Conservation (phyloP, 768 basidiomycete species). For the Suillus ampliporus region DNA sequence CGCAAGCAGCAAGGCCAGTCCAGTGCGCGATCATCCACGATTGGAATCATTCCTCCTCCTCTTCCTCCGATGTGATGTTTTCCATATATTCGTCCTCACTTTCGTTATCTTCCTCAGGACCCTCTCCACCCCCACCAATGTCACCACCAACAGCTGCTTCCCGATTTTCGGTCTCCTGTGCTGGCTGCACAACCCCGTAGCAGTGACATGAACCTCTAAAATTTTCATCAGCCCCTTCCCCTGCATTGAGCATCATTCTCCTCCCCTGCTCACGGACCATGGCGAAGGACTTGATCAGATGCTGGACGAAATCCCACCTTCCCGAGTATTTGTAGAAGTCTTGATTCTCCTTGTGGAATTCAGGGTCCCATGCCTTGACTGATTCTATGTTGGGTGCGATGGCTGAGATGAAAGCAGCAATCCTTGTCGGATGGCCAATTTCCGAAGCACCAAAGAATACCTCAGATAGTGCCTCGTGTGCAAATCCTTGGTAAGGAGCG, state of each 20-base stretch:
- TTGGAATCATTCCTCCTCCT: too few relatives aligned
- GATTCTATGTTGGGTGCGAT: conserved; percentile 31
- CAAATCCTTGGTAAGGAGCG: neutral
- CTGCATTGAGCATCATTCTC: neutral
- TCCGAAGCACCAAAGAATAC: neutral
- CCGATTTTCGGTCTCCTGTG: neutral
- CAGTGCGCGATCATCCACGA: too few relatives aligned
- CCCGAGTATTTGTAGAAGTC: conserved; percentile 22
- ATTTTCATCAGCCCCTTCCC: neutral
- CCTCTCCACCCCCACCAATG: neutral
- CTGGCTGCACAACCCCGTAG: neutral
- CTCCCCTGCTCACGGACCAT: conserved; percentile 9
- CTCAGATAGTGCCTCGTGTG: neutral
- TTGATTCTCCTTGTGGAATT: accelerated
- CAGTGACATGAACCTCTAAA: neutral
- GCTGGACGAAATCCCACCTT: conserved; percentile 33
- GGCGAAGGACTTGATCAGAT: conserved; percentile 28
- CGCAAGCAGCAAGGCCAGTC: too few relatives aligned
- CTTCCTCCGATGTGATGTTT: too few relatives aligned
- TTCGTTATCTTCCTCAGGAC: neutral
- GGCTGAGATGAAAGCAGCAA: conserved; percentile 16
- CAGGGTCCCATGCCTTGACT: conserved; percentile 27
- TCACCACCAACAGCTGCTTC: neutral
- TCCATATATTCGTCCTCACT: neutral
- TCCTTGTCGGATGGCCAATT: neutral